Evolutionary conservation across 1,139 yeast species (phyloP), one percentile per base, ranked within the genome.

Genomic region (Pichia sp.): DNA sequence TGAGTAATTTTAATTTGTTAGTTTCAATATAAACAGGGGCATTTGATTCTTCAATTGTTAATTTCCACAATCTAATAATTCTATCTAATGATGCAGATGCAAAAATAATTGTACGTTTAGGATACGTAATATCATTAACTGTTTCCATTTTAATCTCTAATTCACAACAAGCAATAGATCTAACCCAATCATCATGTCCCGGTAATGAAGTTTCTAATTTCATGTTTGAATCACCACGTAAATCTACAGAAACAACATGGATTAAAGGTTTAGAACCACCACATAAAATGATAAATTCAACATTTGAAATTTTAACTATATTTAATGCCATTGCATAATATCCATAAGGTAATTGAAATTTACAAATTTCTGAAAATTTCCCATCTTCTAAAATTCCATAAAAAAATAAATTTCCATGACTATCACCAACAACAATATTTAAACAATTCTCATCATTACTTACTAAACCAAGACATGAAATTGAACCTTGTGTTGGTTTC

Each of bases 131-230:
- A 24, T 28, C 41, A 16, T 42, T 33, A 26, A 42, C 37, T 1
- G 34, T 37, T 22, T 34, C 40, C 26, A 24, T n/a, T 14, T 23
- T 34, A 9, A 25, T 24, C 2, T 59, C 57, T 35, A 70, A 72
- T 41, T 69, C 63, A 35, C 77, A 80, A 57, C 85, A 77, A 1
- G 78, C 70, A 31, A 89, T 63, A 13, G 86, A 72, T 59, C 84
- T 82, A 43, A 89, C 72, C 97, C 97, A 89, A 61, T 89, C 96
- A 62, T 88, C 96, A 59, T 89, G 96, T 9, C 97, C 96, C 23
- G 79, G 72, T 33, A 89, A 64, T 8, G 66, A 67, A 0, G 87
- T 80, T 6, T 54, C 47, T 31, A 75, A 61, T 9, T 53, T 47
- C 1, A 48, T 41, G n/a, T 3, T n/a, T 19, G 19, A 29, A 19